Evolutionary conservation across 441 rosid genomes (phyloP).

Genomic region (Sinapis alba): DNA sequence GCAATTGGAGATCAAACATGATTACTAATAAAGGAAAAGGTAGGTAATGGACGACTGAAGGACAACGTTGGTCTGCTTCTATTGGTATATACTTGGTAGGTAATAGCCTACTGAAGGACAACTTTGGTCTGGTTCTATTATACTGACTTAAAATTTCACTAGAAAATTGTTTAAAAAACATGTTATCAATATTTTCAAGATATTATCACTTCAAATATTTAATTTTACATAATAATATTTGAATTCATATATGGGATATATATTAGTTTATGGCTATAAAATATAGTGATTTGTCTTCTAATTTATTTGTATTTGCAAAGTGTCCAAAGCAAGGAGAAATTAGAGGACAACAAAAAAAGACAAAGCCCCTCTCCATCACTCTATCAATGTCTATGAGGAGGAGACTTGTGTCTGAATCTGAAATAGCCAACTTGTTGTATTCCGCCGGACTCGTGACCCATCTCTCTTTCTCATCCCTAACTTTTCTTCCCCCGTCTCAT

Average conservation of each 20-base stretch:
- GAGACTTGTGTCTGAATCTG: slow-evolving; percentile 30
- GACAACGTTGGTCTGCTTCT: not conserved
- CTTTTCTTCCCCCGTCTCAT: slow-evolving; percentile 22
- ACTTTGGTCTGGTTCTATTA: not conserved
- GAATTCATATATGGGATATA: not conserved
- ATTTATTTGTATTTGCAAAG: not conserved
- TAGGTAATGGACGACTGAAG: not conserved
- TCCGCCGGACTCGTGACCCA: slow-evolving; percentile 22
- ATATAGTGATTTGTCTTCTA: not conserved
- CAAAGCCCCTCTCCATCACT: slow-evolving; percentile 31
- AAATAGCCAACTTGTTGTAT: slow-evolving; percentile 32
- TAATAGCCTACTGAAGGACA: not conserved
- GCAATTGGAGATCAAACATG: not conserved
- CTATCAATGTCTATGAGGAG: slow-evolving; percentile 26
- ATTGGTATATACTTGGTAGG: slow-evolving; percentile 4
- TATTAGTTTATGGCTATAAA: not conserved
- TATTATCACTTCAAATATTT: not conserved
- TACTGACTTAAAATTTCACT: too few species aligned
- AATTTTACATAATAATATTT: not conserved
- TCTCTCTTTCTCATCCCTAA: slow-evolving; percentile 27
- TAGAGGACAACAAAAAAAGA: slow-evolving; percentile 18
- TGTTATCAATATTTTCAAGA: not conserved
- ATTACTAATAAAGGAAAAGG: not conserved
- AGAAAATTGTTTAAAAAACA: not conserved
- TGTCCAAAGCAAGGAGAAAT: not conserved